Evolutionary conservation across 148 eudicot species (phyloP).

Genomic region (Vaccinium macrocarpon): DNA sequence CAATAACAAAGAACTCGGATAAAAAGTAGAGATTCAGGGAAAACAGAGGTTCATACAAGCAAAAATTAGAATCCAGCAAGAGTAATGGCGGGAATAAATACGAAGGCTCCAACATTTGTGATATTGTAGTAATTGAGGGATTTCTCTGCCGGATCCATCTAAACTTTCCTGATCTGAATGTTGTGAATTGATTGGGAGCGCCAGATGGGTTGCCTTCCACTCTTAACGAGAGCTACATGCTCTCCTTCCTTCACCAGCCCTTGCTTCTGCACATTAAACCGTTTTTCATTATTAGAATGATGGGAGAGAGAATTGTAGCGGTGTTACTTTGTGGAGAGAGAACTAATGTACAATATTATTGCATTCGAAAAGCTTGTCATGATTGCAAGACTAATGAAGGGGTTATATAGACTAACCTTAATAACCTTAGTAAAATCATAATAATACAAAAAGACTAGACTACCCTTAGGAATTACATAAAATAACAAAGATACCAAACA

Average conservation of each 20-base stretch:
- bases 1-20: neutral
- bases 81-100: no score
- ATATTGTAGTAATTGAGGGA: neutral
- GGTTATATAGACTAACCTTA: no score
- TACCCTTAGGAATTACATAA: no score
- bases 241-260: constrained; percentile 93
- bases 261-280: constrained; percentile 53
- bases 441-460: no score
- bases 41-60: neutral
- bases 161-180: constrained; percentile 63
- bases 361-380: no score
- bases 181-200: constrained; percentile 88
- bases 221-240: constrained; percentile 87
- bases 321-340: no score
- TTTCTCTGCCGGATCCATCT: neutral
- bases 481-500: no score
- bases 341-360: no score
- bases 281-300: neutral
- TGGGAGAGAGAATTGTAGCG: no score
- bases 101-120: neutral
- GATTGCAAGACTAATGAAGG: no score
- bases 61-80: neutral
- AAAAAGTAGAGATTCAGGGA: neutral
- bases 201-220: constrained; percentile 90
- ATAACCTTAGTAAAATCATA: no score